These are phyloP conservation scores for Encephalitozoon romaleae DNA, from an alignment of 371 early-diverging fungal genomes.

Conservation along the genomic window DNA sequence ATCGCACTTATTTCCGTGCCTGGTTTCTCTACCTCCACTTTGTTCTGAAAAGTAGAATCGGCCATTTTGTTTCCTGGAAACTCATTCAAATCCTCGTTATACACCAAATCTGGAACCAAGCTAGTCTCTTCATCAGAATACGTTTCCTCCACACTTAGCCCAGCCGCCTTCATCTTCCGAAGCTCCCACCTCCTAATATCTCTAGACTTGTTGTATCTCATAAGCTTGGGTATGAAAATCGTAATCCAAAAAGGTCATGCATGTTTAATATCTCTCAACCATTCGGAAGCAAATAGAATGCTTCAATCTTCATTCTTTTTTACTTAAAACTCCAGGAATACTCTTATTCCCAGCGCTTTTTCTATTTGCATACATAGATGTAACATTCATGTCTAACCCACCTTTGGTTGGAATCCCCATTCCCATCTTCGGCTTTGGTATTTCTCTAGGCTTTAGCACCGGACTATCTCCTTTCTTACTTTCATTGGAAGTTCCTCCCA, in stretches of 20 bases:
- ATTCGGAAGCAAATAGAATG: neutral
- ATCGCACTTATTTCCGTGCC: neutral
- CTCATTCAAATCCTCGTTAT: neutral
- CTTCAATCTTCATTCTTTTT: neutral
- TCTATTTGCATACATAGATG: neutral
- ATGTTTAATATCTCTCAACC: neutral
- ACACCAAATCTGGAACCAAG: neutral
- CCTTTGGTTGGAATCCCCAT: neutral
- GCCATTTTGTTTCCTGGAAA: neutral
- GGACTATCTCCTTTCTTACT: neutral
- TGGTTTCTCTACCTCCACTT: neutral
- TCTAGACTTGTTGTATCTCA: neutral
- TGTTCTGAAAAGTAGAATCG: neutral
- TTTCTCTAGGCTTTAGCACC: neutral
- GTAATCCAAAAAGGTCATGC: neutral
- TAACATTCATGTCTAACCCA: neutral
- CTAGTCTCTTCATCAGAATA: neutral
- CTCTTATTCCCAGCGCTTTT: neutral
- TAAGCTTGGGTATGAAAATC: neutral
- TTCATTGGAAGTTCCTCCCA: neutral
- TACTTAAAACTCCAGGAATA: neutral
- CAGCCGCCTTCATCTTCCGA: constrained; percentile 18
- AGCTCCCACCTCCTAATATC: constrained; percentile 14
- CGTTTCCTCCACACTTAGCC: neutral
- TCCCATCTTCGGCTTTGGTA: neutral